Evolutionary conservation across 2,329 filamentous ascomycete genomes (phyloP).

Genomic region (Alternaria sp.): DNA sequence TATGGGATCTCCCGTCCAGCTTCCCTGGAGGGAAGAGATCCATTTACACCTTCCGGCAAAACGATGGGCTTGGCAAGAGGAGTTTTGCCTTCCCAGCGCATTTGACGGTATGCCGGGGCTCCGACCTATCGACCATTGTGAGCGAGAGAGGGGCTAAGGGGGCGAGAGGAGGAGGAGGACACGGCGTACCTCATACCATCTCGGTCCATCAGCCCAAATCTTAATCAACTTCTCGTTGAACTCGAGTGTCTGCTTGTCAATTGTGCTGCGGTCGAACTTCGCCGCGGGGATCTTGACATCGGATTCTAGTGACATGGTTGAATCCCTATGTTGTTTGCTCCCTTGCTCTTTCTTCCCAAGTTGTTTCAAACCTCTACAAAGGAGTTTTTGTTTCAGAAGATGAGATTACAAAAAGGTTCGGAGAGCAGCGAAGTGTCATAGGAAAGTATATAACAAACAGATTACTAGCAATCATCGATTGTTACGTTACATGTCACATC

Average conservation of each 20-base stretch:
- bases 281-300: slow-evolving; percentile 54
- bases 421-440: no score
- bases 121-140: slow-evolving; percentile 53
- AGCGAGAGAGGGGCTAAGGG: background rate
- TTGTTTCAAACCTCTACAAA: background rate
- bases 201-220: slow-evolving; percentile 54
- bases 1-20: slow-evolving; percentile 60
- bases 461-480: no score
- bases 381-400: no score
- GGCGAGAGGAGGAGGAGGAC: background rate
- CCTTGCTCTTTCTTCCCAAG: no score
- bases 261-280: slow-evolving; percentile 55
- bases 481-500: no score
- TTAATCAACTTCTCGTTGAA: slow-evolving; percentile 57
- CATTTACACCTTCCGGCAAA: slow-evolving; percentile 58
- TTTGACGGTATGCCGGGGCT: slow-evolving; percentile 62
- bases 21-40: slow-evolving; percentile 62
- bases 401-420: no score
- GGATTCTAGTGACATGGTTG: slow-evolving; percentile 41
- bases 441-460: no score
- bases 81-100: slow-evolving; percentile 63
- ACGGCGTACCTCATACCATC: slow-evolving; percentile 60
- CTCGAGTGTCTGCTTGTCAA: slow-evolving; percentile 52
- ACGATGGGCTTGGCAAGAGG: slow-evolving; percentile 58
- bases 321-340: background rate